phyloP scores from a whole-genome alignment of 31 red algal species.

The Odonthalia washingtoniensis region DNA sequence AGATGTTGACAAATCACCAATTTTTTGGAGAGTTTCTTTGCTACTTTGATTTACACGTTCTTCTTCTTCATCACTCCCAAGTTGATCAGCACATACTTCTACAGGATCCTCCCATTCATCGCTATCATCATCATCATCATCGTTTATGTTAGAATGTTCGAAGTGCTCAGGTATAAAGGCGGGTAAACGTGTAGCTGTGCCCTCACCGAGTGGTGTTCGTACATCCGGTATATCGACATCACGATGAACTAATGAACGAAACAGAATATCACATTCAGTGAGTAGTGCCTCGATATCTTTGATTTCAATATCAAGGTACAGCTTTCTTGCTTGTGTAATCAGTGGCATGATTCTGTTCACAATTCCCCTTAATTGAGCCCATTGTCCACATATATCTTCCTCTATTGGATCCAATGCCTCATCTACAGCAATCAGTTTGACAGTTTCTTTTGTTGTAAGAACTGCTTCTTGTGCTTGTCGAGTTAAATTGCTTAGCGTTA shows the following conservation, averaged over 20 bases:
- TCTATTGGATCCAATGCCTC: not conserved
- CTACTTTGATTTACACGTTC: not conserved
- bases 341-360: not conserved
- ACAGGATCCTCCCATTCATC: conserved; percentile 6
- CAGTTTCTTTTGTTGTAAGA: not conserved
- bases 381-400: not conserved
- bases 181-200: not conserved
- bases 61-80: not conserved
- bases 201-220: not conserved
- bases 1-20: not conserved
- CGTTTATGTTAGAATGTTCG: not conserved
- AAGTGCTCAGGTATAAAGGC: not conserved
- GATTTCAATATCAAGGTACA: not conserved
- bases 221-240: not conserved
- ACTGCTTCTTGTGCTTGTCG: not conserved
- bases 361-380: not conserved
- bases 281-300: not conserved
- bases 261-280: not conserved
- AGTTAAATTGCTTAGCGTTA: not conserved
- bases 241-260: not conserved
- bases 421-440: not conserved
- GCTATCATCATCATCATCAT: not conserved
- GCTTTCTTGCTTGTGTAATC: not conserved
- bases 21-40: not conserved
- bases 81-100: not conserved